A percentile compares a stretch with the other conserved stretches of the same genome.
phyloP scores from a whole-genome alignment of 306 rosid species.

The Rubus parviflorus region DNA sequence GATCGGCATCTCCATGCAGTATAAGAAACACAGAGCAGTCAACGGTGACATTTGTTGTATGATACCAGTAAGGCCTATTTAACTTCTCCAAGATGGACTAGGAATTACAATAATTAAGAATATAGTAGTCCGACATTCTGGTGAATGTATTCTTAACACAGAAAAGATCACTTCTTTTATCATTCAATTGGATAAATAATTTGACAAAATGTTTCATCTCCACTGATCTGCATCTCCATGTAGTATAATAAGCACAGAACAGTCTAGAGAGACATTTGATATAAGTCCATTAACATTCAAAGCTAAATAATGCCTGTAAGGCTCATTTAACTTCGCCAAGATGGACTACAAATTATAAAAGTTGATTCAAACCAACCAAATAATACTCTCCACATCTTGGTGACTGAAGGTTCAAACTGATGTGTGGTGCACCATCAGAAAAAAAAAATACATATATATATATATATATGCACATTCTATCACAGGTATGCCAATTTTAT shows the following conservation, averaged over 20 bases:
- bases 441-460: too few species aligned
- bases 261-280: constrained; percentile 47
- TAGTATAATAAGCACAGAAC: constrained; percentile 36
- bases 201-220: constrained; percentile 39
- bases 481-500: neutral
- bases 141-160: neutral
- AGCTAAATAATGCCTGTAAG: constrained; percentile 19
- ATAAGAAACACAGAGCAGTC: neutral
- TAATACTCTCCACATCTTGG: neutral
- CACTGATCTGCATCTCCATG: constrained; percentile 43
- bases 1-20: neutral
- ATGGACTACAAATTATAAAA: constrained; percentile 16
- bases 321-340: constrained; percentile 40
- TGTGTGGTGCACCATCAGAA: neutral
- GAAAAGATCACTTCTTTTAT: neutral
- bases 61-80: neutral
- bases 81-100: neutral
- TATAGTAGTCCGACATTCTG: neutral
- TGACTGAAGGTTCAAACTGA: neutral
- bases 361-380: neutral
- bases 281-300: constrained; percentile 42
- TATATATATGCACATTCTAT: neutral
- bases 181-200: neutral
- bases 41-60: neutral
- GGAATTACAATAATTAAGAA: neutral